Evolutionary conservation across 495 filamentous ascomycete genomes (phyloP), one percentile per base, ranked within the genome.

Genomic region (Penicillium maclennaniae): DNA sequence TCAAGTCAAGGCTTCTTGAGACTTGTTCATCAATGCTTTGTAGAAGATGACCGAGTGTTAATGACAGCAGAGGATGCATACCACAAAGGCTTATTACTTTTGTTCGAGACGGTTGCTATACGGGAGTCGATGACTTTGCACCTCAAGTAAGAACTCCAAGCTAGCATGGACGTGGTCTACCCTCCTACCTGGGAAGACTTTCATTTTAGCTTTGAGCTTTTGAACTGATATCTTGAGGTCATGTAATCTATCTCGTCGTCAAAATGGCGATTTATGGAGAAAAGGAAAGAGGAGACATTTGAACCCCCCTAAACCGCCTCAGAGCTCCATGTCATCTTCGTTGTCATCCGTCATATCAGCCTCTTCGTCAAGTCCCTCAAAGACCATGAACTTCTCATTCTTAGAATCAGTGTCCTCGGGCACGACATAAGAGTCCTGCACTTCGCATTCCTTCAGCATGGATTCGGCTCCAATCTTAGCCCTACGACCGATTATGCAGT

Each of bases 371-470:
- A 89, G 66, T 17, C 87, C 87, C 45, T 88, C 86, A 43, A 91
- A 92, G 54, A 81, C 81, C 85, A 92, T 92, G 56, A 96, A 83
- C 62, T 89, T 89, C 60, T 91, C 88, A 49, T 85, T 85, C 70
- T 91, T 95, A 19, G 87, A 87, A 58, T 93, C 89, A 4, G 87
- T 91, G 61, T 83, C 85, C 20, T 88, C 83, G 52, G 87, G 83
- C 12, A 97, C 88, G n/a, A 87, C 72, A 63, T 86, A 79, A 27
- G 85, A 88, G 67, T 96, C 89, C 66, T 95, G 89, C 3, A 97
- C 83, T 69, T 96, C 91, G 59, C 91, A 95, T 52, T 97, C 90
- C 49, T 83, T 88, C 49, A 98, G 71, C 16, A 78, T 76, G 43
- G 81, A 87, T 42, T 87, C 86, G 21, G 87, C 84, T 1, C 91